Conservation (phyloP, 345 rosid species). For the Erysimum cheiranthoides region DNA sequence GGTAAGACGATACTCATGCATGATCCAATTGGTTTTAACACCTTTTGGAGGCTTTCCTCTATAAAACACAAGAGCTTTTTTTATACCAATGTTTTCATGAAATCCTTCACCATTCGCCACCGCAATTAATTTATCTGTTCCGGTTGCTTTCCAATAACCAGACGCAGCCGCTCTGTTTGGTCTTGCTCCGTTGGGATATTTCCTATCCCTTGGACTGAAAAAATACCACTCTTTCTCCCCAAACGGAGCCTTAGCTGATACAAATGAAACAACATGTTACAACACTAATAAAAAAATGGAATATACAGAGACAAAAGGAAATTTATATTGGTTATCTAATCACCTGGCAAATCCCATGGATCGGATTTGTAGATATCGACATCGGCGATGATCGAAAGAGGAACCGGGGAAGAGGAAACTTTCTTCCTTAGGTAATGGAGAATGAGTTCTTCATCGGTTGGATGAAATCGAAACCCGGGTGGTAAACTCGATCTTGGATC, state of each 20-base stretch:
- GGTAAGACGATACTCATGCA: conserved; percentile 92
- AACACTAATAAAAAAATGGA: background rate
- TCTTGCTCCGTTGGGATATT: conserved; percentile 96
- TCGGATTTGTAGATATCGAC: conserved; percentile 92
- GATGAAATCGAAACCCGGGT: conserved; percentile 97
- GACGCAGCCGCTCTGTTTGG: conserved; percentile 98
- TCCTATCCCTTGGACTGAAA: conserved; percentile 94
- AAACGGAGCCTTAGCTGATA: conserved; percentile 69
- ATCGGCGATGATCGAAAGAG: conserved; percentile 84
- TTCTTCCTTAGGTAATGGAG: conserved; percentile 85
- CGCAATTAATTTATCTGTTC: conserved; percentile 82
- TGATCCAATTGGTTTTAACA: conserved; percentile 92
- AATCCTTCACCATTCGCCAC: conserved; percentile 49
- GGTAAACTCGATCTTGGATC: conserved; percentile 81
- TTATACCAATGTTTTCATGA: conserved; percentile 77
- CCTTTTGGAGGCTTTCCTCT: conserved; percentile 96
- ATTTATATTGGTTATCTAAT: background rate
- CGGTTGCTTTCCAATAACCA: conserved; percentile 98
- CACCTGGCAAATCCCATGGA: conserved; percentile 97
- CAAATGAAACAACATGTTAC: conserved; percentile 16
- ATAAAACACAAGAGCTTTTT: conserved; percentile 96
- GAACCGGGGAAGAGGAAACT: conserved; percentile 66
- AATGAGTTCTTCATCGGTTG: conserved; percentile 96
- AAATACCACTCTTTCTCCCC: conserved; percentile 99
- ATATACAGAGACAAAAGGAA: background rate